phyloP scores from a whole-genome alignment of 1,284 basidiomycete species.

The Peniophora sp. region DNA sequence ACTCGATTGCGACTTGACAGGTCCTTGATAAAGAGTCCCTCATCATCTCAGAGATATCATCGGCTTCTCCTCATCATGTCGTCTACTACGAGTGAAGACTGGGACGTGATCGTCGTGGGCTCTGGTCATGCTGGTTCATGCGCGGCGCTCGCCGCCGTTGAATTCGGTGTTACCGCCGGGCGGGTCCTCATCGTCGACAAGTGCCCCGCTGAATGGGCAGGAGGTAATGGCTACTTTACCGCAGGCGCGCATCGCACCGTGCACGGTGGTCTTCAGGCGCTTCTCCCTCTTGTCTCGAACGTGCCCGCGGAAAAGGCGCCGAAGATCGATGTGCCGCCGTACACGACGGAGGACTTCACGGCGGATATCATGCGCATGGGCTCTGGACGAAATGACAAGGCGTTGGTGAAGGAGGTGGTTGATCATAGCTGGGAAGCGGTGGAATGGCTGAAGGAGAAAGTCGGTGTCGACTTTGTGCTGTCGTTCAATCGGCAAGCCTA shows the following conservation, averaged over 20 bases:
- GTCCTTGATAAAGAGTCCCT: too few species aligned
- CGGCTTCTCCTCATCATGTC: too few species aligned
- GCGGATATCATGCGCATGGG: conserved; percentile 55
- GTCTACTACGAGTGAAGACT: conserved; percentile 9
- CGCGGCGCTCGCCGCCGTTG: conserved; percentile 51
- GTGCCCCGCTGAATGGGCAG: conserved; percentile 53
- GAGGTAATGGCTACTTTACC: conserved; percentile 67
- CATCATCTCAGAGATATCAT: too few species aligned
- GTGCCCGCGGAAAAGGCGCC: conserved; percentile 32
- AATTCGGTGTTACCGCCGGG: conserved; percentile 39
- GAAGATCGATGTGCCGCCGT: conserved; percentile 51
- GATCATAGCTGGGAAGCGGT: conserved; percentile 45
- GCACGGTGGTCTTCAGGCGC: conserved; percentile 48
- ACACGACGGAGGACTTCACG: conserved; percentile 45
- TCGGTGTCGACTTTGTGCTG: conserved; percentile 48
- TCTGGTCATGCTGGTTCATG: conserved; percentile 62
- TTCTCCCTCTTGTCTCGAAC: conserved; percentile 46
- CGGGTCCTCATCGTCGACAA: conserved; percentile 60
- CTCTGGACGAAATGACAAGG: conserved; percentile 36
- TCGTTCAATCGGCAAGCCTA: conserved; percentile 63
- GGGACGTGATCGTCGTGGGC: conserved; percentile 58
- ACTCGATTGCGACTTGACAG: too few species aligned
- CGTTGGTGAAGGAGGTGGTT: conserved; percentile 46
- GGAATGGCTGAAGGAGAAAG: conserved; percentile 43
- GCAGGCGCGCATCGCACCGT: conserved; percentile 58